Base-by-base conservation (phyloP, 768 basidiomycete genomes). In the Termitomyces sp. region DNA sequence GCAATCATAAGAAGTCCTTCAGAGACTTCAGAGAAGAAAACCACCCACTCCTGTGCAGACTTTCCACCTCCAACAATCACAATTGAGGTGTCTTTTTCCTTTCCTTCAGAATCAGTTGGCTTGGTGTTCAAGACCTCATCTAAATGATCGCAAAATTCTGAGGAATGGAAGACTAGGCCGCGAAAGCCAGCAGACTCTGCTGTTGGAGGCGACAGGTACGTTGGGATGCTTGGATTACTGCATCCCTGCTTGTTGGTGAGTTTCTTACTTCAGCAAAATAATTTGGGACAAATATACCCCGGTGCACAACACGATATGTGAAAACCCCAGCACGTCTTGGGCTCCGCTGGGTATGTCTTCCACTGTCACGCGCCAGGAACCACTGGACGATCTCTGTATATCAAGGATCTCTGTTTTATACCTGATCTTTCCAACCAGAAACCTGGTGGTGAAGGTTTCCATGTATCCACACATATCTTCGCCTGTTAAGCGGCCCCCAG, bases 31-130 rank as follows among this genome's bases (percentile, higher is more conserved):
- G 1, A 51, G 7, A 49, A 33, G 8, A 33, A n/a, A 16, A 22
- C 18, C 18, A 69, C 74, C 55, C 63, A 76, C 79, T 89, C 88
- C 74, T 85, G 84, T 0, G 85, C 85, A 4, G 88, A 89, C 67
- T 84, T 89, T 4, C 88, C 88, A 22, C 87, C 84, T 3, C 88
- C 88, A 2, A 88, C 71, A 1, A 89, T 74, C 0, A 87, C 74
- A 9, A 82, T 73, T 0, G 76, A 68, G 13, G 69, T 71, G 13
- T 57, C 55, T 4, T 68, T 50, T 8, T 60, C 58, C 15, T 66
- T 55, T 0, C 49, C 60, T 9, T 61, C 57, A 0, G 32, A 49
- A 57, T 60, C 42, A 64, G 71, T 57, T 50, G 71, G 61, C 38
- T 69, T 71, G 16, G 71, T 65, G 2, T 56, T 57, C 9, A 85